A percentile compares a stretch with the other conserved stretches of the same genome.
phyloP scores from a whole-genome alignment of 257 asterid genomes.

The Agastache rugosa region DNA sequence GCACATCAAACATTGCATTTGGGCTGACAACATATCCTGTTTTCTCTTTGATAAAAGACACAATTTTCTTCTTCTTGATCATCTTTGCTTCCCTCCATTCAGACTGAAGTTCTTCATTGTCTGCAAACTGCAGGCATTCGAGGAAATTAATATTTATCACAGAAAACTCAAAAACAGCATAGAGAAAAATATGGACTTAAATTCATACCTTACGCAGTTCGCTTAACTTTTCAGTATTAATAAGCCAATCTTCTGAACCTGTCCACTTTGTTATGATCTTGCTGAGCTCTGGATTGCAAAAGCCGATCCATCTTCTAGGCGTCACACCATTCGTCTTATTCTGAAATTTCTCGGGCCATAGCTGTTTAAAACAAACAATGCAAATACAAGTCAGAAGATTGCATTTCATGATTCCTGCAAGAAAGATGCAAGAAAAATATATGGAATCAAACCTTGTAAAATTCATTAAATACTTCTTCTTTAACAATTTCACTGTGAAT shows the following conservation, averaged over 20 bases:
- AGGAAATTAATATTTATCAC: background rate
- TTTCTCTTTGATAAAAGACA: constrained; percentile 54
- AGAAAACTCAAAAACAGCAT: background rate
- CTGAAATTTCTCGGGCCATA: constrained; percentile 72
- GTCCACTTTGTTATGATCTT: constrained; percentile 64
- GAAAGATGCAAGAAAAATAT: background rate
- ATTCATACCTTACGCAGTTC: constrained; percentile 52
- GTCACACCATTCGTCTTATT: constrained; percentile 73
- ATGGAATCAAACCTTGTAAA: constrained; percentile 46
- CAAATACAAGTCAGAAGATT: constrained; percentile 17
- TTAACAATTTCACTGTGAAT: constrained; percentile 88
- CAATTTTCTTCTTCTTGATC: constrained; percentile 54
- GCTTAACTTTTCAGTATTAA: constrained; percentile 49
- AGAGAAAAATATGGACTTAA: background rate
- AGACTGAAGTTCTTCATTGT: constrained; percentile 56
- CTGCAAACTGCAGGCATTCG: constrained; percentile 48
- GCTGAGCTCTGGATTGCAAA: constrained; percentile 64
- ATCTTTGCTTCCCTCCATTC: constrained; percentile 64
- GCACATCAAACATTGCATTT: constrained; percentile 68
- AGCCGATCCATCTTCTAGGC: constrained; percentile 66
- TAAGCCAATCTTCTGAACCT: constrained; percentile 62
- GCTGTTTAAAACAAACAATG: constrained; percentile 39
- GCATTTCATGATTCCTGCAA: constrained; percentile 3
- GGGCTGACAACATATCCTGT: constrained; percentile 65
- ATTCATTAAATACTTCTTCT: constrained; percentile 76